phyloP scores from a whole-genome alignment of 768 basidiomycete species.

The Symmetrospora coprosmae region DNA sequence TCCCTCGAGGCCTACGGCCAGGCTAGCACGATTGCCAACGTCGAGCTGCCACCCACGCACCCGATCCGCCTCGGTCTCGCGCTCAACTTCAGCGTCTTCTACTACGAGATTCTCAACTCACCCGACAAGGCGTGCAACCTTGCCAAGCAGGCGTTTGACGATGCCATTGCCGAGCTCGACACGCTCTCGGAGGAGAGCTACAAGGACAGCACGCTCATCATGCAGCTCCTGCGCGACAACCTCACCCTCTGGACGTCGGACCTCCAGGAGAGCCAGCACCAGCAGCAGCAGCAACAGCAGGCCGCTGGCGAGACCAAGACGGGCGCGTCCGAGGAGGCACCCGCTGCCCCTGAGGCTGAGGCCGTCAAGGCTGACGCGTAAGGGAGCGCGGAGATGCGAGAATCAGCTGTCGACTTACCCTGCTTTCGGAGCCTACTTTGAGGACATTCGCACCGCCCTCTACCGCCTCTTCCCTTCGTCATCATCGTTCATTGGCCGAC shows the following conservation, averaged over 20 bases:
- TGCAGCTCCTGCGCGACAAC: constrained; percentile 88
- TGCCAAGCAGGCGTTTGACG: constrained; percentile 57
- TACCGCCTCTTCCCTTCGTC: no score
- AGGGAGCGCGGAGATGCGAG: no score
- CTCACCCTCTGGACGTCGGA: constrained; percentile 45
- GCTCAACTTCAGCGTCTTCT: constrained; percentile 98
- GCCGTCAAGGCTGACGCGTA: neutral
- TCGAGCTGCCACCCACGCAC: constrained; percentile 82
- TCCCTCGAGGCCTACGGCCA: constrained; percentile 94
- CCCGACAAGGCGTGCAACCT: constrained; percentile 96
- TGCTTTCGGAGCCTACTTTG: no score
- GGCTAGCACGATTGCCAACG: constrained; percentile 88
- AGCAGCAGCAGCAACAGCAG: constrained; percentile 2
- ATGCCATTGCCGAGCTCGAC: constrained; percentile 97
- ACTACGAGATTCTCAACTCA: constrained; percentile 97
- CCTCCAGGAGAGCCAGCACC: neutral
- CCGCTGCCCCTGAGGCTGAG: neutral
- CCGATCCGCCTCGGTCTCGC: constrained; percentile 97
- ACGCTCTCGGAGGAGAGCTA: constrained; percentile 96
- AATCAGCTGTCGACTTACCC: no score
- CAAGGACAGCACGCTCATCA: constrained; percentile 69
- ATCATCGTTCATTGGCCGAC: no score
- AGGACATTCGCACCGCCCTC: no score
- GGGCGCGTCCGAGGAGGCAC: neutral
- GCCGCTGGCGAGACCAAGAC: neutral